Conservation (phyloP, 1,284 basidiomycete genomes). For the Pseudozyma flocculosa region DNA sequence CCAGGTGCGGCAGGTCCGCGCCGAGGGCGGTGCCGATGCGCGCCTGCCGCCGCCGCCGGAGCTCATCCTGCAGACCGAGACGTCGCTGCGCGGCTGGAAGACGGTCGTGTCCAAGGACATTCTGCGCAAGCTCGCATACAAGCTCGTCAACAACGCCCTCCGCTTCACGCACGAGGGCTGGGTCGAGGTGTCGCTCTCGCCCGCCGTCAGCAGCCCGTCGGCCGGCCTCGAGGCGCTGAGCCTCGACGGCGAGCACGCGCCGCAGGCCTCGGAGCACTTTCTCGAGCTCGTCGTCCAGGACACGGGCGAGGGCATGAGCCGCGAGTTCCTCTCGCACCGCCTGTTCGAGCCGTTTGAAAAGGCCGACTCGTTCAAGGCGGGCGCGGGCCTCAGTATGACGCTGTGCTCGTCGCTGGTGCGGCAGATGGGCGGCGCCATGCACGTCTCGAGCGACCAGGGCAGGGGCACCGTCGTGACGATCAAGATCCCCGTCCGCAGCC, state of each 20-base stretch:
- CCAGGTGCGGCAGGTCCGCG: conserved; percentile 33
- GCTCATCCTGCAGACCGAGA: conserved; percentile 36
- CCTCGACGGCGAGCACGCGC: conserved; percentile 1
- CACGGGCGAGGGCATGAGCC: conserved; percentile 41
- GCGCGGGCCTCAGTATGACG: conserved; percentile 30
- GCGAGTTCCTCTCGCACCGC: conserved; percentile 31
- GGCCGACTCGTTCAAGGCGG: conserved; percentile 33
- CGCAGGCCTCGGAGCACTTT: conserved; percentile 6
- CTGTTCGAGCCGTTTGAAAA: conserved; percentile 43
- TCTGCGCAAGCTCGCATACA: conserved; percentile 25
- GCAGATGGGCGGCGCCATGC: conserved; percentile 37
- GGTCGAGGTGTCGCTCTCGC: conserved; percentile 34
- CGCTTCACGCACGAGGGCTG: conserved; percentile 39
- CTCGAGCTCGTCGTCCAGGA: conserved; percentile 37
- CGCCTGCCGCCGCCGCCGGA: conserved; percentile 42
- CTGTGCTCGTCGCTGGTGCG: conserved; percentile 30
- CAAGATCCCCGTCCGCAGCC: conserved; percentile 25
- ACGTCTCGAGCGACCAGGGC: conserved; percentile 33
- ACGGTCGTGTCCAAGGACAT: conserved; percentile 18
- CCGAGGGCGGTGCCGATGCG: conserved; percentile 34
- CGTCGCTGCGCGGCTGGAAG: conserved; percentile 31
- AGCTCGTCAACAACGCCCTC: conserved; percentile 41
- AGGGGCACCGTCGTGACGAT: conserved; percentile 39
- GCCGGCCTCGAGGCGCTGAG: conserved; percentile 3
- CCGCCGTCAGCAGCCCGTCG: conserved; percentile 9